Evolutionary conservation across 192 early-diverging fungal genomes (phyloP).

Genomic region (Podochytrium sp.): DNA sequence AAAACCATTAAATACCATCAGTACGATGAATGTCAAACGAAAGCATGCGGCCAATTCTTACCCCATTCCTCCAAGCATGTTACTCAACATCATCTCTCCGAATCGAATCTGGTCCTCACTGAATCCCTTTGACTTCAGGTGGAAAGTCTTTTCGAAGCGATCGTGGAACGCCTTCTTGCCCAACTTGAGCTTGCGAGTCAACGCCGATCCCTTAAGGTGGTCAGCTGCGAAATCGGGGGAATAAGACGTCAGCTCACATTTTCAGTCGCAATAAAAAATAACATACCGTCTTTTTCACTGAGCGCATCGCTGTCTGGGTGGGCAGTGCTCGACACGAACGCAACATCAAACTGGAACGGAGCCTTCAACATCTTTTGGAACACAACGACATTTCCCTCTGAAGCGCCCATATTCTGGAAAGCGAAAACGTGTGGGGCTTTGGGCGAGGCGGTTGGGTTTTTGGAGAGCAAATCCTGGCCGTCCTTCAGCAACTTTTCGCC

Average conservation of each 20-base stretch:
- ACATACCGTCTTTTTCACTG: background rate
- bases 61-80: conserved; percentile 89
- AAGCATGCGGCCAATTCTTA: conserved; percentile 30
- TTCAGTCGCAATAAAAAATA: conserved; percentile 8
- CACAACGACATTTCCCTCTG: conserved; percentile 54
- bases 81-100: conserved; percentile 76
- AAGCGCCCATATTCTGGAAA: conserved; percentile 29
- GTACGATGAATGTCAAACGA: background rate
- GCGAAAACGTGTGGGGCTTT: conserved; percentile 34
- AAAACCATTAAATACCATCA: background rate
- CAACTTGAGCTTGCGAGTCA: conserved; percentile 43
- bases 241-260: no score
- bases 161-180: conserved; percentile 59
- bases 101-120: conserved; percentile 63
- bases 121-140: conserved; percentile 69
- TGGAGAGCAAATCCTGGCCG: conserved; percentile 24
- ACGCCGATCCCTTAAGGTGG: conserved; percentile 23
- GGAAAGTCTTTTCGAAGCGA: conserved; percentile 76
- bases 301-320: background rate
- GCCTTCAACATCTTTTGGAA: conserved; percentile 68
- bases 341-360: conserved; percentile 71
- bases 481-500: conserved; percentile 29
- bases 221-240: background rate
- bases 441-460: conserved; percentile 9
- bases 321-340: conserved; percentile 48